Evolutionary conservation across 257 asterid genomes (phyloP).

Genomic region (Misopates orontium): DNA sequence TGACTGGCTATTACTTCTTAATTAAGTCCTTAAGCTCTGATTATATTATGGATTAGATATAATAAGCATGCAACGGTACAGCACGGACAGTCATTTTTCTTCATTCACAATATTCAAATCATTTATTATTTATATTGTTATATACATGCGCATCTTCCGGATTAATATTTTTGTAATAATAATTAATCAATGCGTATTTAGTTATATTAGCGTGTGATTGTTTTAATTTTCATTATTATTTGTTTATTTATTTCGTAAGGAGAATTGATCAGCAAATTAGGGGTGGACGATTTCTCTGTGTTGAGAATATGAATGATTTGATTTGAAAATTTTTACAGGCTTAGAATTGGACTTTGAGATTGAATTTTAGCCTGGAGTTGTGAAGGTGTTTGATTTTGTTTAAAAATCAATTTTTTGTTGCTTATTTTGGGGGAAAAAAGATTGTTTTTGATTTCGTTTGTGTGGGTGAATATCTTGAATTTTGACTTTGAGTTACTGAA

Average conservation of each 20-base stretch:
- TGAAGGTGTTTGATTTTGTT: constrained; percentile 22
- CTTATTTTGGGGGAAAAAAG: constrained; percentile 7
- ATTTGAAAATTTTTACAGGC: too few relatives aligned
- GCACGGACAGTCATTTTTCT: constrained; percentile 23
- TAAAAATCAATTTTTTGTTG: constrained; percentile 2
- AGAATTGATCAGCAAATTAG: constrained; percentile 32
- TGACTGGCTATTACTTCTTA: neutral
- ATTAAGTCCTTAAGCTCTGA: neutral
- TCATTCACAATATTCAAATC: too few relatives aligned
- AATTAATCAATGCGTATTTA: constrained; percentile 18
- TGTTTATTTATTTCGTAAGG: constrained; percentile 18
- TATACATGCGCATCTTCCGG: constrained; percentile 22
- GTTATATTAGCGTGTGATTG: neutral
- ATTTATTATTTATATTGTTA: constrained; percentile 21
- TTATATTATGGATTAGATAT: neutral
- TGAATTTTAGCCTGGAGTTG: constrained; percentile 8
- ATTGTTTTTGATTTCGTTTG: neutral
- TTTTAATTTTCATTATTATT: neutral
- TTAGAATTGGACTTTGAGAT: too few relatives aligned
- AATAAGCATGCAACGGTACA: constrained; percentile 15
- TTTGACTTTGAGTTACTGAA: constrained; percentile 21
- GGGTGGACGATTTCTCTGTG: constrained; percentile 35
- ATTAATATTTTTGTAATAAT: neutral
- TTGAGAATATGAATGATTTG: constrained; percentile 28
- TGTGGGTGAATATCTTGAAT: constrained; percentile 2